phyloP scores from a whole-genome alignment of 2,329 filamentous ascomycete species.

The Ceratocystis destructans region DNA sequence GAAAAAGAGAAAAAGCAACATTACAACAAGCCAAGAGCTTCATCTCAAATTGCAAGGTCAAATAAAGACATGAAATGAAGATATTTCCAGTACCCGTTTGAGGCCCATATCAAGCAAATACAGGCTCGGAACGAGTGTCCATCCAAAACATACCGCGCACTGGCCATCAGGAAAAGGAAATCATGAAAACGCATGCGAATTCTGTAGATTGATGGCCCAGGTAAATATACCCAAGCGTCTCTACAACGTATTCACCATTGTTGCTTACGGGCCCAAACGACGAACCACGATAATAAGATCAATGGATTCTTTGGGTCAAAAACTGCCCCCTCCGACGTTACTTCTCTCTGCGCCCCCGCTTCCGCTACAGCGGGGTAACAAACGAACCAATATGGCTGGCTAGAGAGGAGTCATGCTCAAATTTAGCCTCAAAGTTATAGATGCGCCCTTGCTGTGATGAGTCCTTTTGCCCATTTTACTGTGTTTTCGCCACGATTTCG shows the following conservation, averaged over 20 bases:
- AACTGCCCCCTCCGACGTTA: background rate
- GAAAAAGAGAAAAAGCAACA: background rate
- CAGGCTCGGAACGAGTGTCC: background rate
- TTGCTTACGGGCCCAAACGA: background rate
- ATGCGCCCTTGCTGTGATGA: background rate
- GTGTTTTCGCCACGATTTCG: no score
- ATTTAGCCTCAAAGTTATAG: background rate
- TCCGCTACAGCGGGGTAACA: background rate
- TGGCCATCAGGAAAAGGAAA: background rate
- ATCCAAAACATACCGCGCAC: background rate
- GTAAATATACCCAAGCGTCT: background rate
- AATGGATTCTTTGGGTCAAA: background rate
- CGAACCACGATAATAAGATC: background rate
- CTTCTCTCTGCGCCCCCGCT: background rate
- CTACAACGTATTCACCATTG: background rate
- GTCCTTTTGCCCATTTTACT: background rate
- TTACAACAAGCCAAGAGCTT: background rate
- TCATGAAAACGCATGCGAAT: background rate
- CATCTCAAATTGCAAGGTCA: background rate
- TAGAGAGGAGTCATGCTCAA: background rate
- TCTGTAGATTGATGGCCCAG: background rate
- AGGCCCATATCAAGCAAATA: background rate
- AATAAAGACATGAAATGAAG: background rate
- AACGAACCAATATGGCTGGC: background rate
- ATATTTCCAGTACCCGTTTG: background rate